A percentile compares a stretch with the other conserved stretches of the same genome.
Evolutionary conservation across 306 rosid species (phyloP).

Genomic region (Casuarina cunninghamiana): DNA sequence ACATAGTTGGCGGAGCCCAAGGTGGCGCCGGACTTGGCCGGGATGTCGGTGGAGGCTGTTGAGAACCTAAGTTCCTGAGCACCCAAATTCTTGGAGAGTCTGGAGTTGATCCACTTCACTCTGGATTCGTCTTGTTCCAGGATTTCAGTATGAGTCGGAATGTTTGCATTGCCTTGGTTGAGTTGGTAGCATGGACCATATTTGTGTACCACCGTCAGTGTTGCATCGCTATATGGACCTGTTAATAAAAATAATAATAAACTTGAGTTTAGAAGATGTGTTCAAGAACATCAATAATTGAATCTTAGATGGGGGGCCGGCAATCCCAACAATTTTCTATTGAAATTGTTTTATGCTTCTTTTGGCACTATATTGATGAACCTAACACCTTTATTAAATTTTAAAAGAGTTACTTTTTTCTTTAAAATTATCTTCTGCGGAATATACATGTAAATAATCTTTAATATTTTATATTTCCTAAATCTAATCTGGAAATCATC

Average conservation of each 20-base stretch:
- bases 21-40: constrained; percentile 50
- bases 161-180: background rate
- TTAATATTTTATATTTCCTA: too few relatives aligned
- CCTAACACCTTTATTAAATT: too few relatives aligned
- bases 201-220: constrained; percentile 28
- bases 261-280: too few relatives aligned
- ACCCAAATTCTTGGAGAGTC: background rate
- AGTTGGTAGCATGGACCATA: constrained; percentile 39
- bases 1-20: constrained; percentile 59
- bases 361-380: too few relatives aligned
- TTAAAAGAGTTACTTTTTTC: too few relatives aligned
- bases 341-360: too few relatives aligned
- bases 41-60: constrained; percentile 26
- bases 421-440: too few relatives aligned
- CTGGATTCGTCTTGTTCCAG: constrained; percentile 22
- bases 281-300: too few relatives aligned
- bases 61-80: background rate
- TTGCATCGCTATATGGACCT: background rate
- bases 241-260: background rate
- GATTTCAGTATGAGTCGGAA: constrained; percentile 8
- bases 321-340: too few relatives aligned
- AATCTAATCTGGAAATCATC: too few relatives aligned
- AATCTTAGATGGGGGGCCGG: too few relatives aligned
- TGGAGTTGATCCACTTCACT: constrained; percentile 15
- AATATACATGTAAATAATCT: too few relatives aligned